These are phyloP conservation scores for Pseudopyrenochaeta lycopersici DNA, from an alignment of 2,329 filamentous ascomycete species.

Conservation along the genomic window DNA sequence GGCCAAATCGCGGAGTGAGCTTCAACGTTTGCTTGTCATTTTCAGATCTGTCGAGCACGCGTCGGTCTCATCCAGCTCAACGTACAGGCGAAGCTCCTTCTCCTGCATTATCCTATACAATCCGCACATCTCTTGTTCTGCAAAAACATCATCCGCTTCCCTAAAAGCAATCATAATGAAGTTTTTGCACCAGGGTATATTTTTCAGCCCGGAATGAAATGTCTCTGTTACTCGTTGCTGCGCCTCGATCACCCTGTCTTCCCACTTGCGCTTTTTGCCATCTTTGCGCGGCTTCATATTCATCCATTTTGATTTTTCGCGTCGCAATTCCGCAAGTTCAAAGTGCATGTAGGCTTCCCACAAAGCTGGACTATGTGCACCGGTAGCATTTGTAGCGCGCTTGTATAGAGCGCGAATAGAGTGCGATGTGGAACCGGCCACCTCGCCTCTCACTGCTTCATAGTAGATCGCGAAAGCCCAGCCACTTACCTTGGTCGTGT, in stretches of 20 bases:
- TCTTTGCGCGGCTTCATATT: conserved; percentile 20
- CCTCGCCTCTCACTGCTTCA: conserved; percentile 58
- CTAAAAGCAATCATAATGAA: conserved; percentile 66
- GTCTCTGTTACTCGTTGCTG: conserved; percentile 59
- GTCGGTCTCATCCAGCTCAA: conserved; percentile 53
- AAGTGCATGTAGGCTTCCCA: conserved; percentile 47
- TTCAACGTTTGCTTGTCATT: too few species aligned
- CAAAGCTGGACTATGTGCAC: conserved; percentile 37
- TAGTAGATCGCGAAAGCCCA: conserved; percentile 65
- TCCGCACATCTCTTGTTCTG: conserved; percentile 59
- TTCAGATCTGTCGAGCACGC: too few species aligned
- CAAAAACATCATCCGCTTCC: conserved; percentile 46
- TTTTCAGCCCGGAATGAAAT: conserved; percentile 64
- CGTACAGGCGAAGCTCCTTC: conserved; percentile 68
- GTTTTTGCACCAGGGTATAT: conserved; percentile 71
- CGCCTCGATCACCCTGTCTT: conserved; percentile 33
- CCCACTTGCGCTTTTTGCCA: conserved; percentile 31
- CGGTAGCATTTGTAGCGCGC: conserved; percentile 54
- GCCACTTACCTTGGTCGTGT: conserved; percentile 53
- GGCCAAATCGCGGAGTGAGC: too few species aligned
- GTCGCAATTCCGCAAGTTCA: conserved; percentile 31
- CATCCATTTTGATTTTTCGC: conserved; percentile 16
- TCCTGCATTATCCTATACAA: conserved; percentile 67
- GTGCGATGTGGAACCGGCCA: conserved; percentile 57
- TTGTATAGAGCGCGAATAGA: conserved; percentile 66